Percentiles rank a stretch among this genome's conserved stretches.
These are phyloP conservation scores for Podochytrium sp. DNA, from an alignment of 192 early-diverging fungal genomes.

Conservation along the genomic window DNA sequence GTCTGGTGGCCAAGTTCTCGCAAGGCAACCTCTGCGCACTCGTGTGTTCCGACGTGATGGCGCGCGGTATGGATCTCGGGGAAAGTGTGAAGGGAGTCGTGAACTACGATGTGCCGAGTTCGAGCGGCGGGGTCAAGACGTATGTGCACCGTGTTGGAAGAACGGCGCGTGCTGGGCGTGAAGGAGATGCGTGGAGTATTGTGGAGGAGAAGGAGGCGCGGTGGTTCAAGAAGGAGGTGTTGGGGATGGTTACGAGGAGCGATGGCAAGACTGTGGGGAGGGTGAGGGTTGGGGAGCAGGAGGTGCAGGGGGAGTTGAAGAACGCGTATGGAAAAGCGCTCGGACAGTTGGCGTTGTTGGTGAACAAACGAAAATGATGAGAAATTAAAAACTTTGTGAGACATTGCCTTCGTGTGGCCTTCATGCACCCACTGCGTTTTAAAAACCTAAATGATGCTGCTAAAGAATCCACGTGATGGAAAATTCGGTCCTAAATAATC, in stretches of 20 bases:
- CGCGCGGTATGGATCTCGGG: constrained; percentile 91
- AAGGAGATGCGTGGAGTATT: constrained; percentile 59
- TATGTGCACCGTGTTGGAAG: constrained; percentile 97
- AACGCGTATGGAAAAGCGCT: constrained; percentile 13
- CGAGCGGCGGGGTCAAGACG: constrained; percentile 65
- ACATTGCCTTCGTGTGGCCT: too few species aligned
- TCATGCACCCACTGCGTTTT: too few species aligned
- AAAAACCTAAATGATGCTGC: too few species aligned
- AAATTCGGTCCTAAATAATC: too few species aligned
- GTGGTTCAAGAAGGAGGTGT: constrained; percentile 47
- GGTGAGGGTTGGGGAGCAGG: constrained; percentile 24
- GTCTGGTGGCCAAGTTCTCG: constrained; percentile 34
- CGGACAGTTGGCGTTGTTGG: neutral
- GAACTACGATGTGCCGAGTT: constrained; percentile 88
- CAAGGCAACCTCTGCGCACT: constrained; percentile 41
- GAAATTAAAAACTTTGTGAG: too few species aligned
- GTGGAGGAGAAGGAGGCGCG: constrained; percentile 43
- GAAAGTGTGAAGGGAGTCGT: constrained; percentile 74
- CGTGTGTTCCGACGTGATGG: constrained; percentile 88
- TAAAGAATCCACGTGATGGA: too few species aligned
- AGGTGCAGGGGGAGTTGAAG: neutral
- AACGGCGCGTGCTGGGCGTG: constrained; percentile 86
- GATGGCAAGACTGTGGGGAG: constrained; percentile 3
- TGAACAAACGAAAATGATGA: neutral
- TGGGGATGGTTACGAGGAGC: constrained; percentile 9